A percentile compares a stretch with the other conserved stretches of the same genome.
Evolutionary conservation across 208 protist genomes (phyloP).

Genomic region (Kentomonas sorsogonicus): DNA sequence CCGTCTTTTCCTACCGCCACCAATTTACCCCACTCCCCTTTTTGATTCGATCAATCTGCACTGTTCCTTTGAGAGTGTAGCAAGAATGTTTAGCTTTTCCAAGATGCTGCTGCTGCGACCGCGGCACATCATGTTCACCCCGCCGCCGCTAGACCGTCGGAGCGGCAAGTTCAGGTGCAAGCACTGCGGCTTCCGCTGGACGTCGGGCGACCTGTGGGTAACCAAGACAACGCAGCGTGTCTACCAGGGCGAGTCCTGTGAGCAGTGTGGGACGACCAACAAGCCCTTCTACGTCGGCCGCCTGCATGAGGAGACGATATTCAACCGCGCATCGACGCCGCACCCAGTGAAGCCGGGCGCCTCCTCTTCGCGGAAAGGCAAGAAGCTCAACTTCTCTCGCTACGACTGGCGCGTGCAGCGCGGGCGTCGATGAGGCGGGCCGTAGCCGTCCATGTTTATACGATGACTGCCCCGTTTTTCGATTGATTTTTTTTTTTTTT

Average conservation of each 20-base stretch:
- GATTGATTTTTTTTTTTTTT: not conserved
- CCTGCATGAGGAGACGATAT: slow-evolving; percentile 74
- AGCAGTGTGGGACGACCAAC: slow-evolving; percentile 68
- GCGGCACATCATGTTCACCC: slow-evolving; percentile 86
- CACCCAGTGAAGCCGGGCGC: slow-evolving; percentile 68
- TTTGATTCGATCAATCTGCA: too few relatives aligned
- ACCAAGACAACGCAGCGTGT: slow-evolving; percentile 83
- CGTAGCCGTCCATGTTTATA: not conserved
- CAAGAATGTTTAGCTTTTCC: slow-evolving; percentile 43
- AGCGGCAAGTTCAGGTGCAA: slow-evolving; percentile 67
- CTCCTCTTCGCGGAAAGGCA: slow-evolving; percentile 57
- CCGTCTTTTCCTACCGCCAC: too few relatives aligned
- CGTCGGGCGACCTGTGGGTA: slow-evolving; percentile 78
- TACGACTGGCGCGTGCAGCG: slow-evolving; percentile 70
- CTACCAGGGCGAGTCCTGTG: slow-evolving; percentile 88
- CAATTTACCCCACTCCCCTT: too few relatives aligned
- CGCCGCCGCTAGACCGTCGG: slow-evolving; percentile 68
- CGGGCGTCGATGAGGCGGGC: slow-evolving; percentile 21
- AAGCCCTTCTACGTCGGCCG: slow-evolving; percentile 88
- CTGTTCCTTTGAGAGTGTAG: too few relatives aligned
- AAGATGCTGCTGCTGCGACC: slow-evolving; percentile 46
- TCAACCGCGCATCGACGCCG: slow-evolving; percentile 66
- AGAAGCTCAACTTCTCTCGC: slow-evolving; percentile 68
- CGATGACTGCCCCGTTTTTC: too few relatives aligned
- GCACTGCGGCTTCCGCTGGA: slow-evolving; percentile 55